phyloP scores from a whole-genome alignment of 1,284 basidiomycete genomes.

The Cutaneotrichosporon cavernicola region DNA sequence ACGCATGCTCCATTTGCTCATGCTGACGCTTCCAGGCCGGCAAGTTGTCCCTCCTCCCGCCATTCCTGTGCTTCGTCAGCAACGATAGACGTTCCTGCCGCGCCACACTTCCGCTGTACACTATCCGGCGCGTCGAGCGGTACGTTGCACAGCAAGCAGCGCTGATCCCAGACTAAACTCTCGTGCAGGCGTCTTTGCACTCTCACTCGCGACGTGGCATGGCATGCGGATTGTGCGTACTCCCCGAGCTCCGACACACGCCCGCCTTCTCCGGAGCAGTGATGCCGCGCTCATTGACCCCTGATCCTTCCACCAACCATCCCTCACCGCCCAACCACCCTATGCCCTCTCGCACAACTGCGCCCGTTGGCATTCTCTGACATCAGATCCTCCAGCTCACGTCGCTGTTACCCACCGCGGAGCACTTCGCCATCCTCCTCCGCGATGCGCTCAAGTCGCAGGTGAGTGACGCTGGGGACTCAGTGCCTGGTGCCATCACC shows the following conservation, averaged over 20 bases:
- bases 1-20: background rate
- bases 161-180: conserved; percentile 63
- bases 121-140: conserved; percentile 91
- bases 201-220: conserved; percentile 93
- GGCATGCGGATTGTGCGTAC: conserved; percentile 83
- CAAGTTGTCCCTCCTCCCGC: conserved; percentile 81
- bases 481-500: background rate
- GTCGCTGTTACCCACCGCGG: conserved; percentile 90
- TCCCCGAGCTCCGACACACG: background rate
- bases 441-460: conserved; percentile 88
- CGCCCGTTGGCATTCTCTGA: conserved; percentile 16
- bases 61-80: conserved; percentile 88
- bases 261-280: background rate
- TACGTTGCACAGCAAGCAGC: conserved; percentile 19
- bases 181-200: conserved; percentile 88
- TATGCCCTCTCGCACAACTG: background rate
- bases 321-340: background rate
- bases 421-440: conserved; percentile 86
- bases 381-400: conserved; percentile 88
- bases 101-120: conserved; percentile 88
- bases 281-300: conserved; percentile 9
- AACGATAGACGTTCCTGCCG: conserved; percentile 88
- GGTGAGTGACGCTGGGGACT: conserved; percentile 30
- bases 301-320: conserved; percentile 3
- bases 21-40: conserved; percentile 65